phyloP scores from a whole-genome alignment of 768 basidiomycete species.

The Agaricus sinodeliciosus region DNA sequence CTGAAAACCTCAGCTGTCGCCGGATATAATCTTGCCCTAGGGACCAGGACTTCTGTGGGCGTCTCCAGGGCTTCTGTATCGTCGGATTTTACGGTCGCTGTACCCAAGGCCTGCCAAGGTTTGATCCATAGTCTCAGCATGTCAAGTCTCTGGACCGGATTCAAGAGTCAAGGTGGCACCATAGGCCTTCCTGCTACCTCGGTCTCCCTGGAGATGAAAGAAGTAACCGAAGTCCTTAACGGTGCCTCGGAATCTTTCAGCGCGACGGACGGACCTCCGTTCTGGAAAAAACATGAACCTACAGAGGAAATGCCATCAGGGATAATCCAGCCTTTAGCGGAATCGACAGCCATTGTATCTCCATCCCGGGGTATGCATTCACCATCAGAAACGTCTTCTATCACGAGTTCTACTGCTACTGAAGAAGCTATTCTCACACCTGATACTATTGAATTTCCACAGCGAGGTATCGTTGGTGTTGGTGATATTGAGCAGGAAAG shows the following conservation, averaged over 20 bases:
- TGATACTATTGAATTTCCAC: background rate
- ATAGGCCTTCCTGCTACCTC: background rate
- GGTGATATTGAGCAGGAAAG: background rate
- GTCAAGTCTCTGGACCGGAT: slow-evolving; percentile 14
- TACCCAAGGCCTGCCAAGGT: slow-evolving; percentile 18
- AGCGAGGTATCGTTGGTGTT: background rate
- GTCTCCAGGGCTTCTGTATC: slow-evolving; percentile 16
- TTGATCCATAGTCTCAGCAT: slow-evolving; percentile 15
- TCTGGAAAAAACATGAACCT: background rate
- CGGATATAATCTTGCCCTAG: slow-evolving; percentile 1
- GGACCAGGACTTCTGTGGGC: background rate
- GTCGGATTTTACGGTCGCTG: slow-evolving; percentile 20
- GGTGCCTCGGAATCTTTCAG: background rate
- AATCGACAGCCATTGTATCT: background rate
- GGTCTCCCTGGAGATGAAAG: background rate
- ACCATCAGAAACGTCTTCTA: background rate
- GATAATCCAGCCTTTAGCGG: background rate
- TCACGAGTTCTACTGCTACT: background rate
- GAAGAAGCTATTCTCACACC: background rate
- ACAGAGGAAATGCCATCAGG: background rate
- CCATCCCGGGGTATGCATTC: slow-evolving; percentile 2
- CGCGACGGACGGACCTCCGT: background rate
- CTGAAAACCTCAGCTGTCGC: background rate
- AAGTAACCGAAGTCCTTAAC: background rate
- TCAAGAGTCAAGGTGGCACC: background rate